These are phyloP conservation scores for Mercurialis annua DNA, from an alignment of 345 rosid genomes.

Conservation along the genomic window DNA sequence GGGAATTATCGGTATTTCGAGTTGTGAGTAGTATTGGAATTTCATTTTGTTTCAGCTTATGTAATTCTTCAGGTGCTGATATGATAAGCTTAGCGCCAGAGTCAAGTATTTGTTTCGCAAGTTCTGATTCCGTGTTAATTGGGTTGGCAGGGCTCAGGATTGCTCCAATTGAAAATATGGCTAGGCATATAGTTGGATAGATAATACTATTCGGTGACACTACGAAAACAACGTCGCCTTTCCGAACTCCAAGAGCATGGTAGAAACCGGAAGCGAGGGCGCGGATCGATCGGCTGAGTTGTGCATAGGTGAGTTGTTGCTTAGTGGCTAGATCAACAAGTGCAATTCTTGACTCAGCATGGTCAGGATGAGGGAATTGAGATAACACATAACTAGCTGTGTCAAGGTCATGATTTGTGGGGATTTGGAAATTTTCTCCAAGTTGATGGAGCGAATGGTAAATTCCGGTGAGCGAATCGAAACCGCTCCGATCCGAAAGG, in stretches of 20 bases:
- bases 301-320: slow-evolving; percentile 32
- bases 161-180: slow-evolving; percentile 52
- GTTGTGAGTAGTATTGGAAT: slow-evolving; percentile 35
- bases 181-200: slow-evolving; percentile 48
- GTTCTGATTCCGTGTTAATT: slow-evolving; percentile 44
- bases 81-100: slow-evolving; percentile 50
- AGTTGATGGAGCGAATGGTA: slow-evolving; percentile 39
- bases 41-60: slow-evolving; percentile 33
- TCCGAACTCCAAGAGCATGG: slow-evolving; percentile 41
- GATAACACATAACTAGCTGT: slow-evolving; percentile 40
- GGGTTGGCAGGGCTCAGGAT: slow-evolving; percentile 56
- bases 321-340: slow-evolving; percentile 39
- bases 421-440: slow-evolving; percentile 29
- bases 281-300: slow-evolving; percentile 40
- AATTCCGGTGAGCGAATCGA: slow-evolving; percentile 36
- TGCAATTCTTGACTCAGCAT: slow-evolving; percentile 37
- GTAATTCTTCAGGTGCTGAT: slow-evolving; percentile 44
- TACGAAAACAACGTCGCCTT: slow-evolving; percentile 55
- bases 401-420: slow-evolving; percentile 35
- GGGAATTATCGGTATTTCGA: slow-evolving; percentile 1
- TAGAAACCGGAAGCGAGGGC: slow-evolving; percentile 46
- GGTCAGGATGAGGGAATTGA: slow-evolving; percentile 36
- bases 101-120: slow-evolving; percentile 46
- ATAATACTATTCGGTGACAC: slow-evolving; percentile 54
- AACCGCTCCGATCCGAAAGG: slow-evolving; percentile 25